Evolutionary conservation across 169 alveolate genomes (phyloP).

Genomic region (Plasmodium billcollinsi): DNA sequence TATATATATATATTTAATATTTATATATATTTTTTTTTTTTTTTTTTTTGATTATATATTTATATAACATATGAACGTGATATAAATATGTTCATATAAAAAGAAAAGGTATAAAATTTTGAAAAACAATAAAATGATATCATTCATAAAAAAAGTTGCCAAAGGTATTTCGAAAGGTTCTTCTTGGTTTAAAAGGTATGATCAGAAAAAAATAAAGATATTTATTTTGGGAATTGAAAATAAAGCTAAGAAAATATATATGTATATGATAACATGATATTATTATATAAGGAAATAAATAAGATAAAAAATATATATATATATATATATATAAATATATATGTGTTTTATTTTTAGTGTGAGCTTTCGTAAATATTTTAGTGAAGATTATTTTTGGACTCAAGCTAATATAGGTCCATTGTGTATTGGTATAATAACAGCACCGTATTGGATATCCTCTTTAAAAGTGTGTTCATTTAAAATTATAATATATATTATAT

Average conservation of each 20-base stretch:
- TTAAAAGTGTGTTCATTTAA: slow-evolving; percentile 69
- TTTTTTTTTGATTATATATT: neutral
- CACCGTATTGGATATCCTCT: slow-evolving; percentile 80
- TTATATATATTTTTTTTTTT: neutral
- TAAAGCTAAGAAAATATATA: neutral
- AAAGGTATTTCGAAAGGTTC: slow-evolving; percentile 21
- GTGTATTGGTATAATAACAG: slow-evolving; percentile 76
- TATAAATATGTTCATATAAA: neutral
- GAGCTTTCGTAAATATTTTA: slow-evolving; percentile 71
- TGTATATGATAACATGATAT: too few relatives aligned
- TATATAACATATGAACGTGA: neutral
- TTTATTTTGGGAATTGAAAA: neutral
- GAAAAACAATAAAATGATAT: slow-evolving; percentile 20
- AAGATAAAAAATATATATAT: neutral
- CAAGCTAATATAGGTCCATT: slow-evolving; percentile 82
- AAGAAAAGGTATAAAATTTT: too few relatives aligned
- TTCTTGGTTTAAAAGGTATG: slow-evolving; percentile 62
- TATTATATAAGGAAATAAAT: neutral
- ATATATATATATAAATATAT: slow-evolving; percentile 2
- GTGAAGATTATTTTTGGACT: slow-evolving; percentile 81
- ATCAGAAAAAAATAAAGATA: neutral
- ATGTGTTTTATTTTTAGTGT: slow-evolving; percentile 34
- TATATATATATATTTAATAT: neutral
- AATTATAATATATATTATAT: neutral
- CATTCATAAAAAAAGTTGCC: slow-evolving; percentile 53